Base-by-base conservation (phyloP, 2,329 filamentous ascomycete species). In the Bipolaris zeicola region DNA sequence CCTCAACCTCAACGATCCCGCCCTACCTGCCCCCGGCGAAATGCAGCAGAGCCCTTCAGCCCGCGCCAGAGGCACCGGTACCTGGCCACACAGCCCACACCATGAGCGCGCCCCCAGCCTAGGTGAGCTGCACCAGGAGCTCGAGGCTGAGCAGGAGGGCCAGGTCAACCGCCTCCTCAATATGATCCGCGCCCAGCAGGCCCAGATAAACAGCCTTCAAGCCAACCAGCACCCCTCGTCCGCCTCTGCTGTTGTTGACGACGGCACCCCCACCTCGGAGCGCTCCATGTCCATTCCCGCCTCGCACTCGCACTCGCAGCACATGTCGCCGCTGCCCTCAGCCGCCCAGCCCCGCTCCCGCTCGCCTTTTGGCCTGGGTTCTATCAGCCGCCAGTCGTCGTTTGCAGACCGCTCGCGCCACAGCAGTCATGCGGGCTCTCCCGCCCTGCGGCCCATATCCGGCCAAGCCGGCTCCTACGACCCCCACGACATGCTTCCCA, bases 101-200 rank as follows among this genome's bases (percentile, higher is more conserved):
- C 88, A 90, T 68, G 84, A 86, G 63, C 82, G 89, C 46, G 79
- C 87, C 0, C 89, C 89, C 2, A 92, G 89, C 70, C 75, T 92
- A 60, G 89, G 89, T 16, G 89, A 92, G 74, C 83, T 92, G 39
- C 89, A 92, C 65, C 89, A 92, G 71, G 88, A 92, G 75, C 81
- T 92, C 1, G 89, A 92, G 74, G 89, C 87, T 50, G 89, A 92
- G 76, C 89, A 92, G 72, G 89, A 92, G 70, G 88, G 86, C 22
- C 89, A 92, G 76, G 89, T 92, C 61, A 93, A 93, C 70, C 87
- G 90, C 10, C 83, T 94, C 2, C 81, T 94, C 42, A 84, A 85
- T 57, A 89, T 91, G 85, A 93, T 94, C 67, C 85, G 89, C 53
- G 82, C 87, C 50, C 89, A 93, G 69, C 90, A 92, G 70, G 79